Conservation (phyloP, 768 basidiomycete genomes). For the Strobilomyces echinocephalus region DNA sequence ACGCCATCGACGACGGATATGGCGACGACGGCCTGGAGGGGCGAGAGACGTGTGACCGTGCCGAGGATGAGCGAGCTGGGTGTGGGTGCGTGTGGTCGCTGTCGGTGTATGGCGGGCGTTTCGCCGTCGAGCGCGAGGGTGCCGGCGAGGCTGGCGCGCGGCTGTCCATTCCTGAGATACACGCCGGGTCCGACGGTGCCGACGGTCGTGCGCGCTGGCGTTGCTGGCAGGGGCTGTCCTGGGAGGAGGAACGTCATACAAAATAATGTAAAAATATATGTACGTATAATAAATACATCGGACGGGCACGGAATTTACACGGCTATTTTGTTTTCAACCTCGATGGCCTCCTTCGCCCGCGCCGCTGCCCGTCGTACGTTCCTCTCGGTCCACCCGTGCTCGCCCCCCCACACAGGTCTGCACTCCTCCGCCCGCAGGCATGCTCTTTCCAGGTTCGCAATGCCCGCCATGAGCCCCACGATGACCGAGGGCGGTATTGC, state of each 20-base stretch:
- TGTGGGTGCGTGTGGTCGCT: conserved; percentile 68
- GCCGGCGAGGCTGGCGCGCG: conserved; percentile 71
- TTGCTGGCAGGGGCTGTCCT: conserved; percentile 67
- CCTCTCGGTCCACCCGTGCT: neutral
- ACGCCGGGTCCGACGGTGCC: conserved; percentile 56
- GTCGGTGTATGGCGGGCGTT: conserved; percentile 53
- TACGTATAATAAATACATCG: conserved; percentile 6
- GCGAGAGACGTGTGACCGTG: conserved; percentile 75
- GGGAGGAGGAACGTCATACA: conserved; percentile 52
- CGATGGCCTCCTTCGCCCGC: conserved; percentile 65
- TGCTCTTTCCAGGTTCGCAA: conserved; percentile 83
- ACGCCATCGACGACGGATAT: conserved; percentile 86
- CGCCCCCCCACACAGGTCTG: conserved; percentile 51
- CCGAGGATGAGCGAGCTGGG: conserved; percentile 79
- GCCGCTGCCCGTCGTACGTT: conserved; percentile 60
- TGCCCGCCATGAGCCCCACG: conserved; percentile 99
- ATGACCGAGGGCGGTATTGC: conserved; percentile 99
- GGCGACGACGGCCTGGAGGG: conserved; percentile 75
- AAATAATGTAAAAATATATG: too few relatives aligned
- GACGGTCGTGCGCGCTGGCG: conserved; percentile 44
- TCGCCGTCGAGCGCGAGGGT: conserved; percentile 34
- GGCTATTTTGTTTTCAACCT: conserved; percentile 23
- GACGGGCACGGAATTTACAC: conserved; percentile 22
- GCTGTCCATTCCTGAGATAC: conserved; percentile 57
- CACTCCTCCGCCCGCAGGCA: conserved; percentile 74